phyloP scores from a whole-genome alignment of 495 filamentous ascomycete genomes.

The Aspergillus heteromorphus region DNA sequence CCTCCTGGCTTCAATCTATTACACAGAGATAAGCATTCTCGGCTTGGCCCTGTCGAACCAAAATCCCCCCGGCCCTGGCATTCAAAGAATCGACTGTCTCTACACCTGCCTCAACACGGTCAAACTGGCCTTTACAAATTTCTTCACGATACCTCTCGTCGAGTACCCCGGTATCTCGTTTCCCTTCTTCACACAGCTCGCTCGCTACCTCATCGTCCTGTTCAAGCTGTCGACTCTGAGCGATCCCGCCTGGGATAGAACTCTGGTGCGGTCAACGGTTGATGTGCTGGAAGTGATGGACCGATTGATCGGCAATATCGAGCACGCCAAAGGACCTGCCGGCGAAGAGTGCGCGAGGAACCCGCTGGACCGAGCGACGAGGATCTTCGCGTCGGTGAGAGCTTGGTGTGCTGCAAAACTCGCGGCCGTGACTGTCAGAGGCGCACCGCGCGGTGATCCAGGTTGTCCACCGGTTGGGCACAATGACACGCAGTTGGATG shows the following conservation, averaged over 20 bases:
- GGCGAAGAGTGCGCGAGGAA: not conserved
- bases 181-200: not conserved
- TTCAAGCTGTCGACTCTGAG: not conserved
- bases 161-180: not conserved
- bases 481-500: too few species aligned
- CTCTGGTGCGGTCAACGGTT: not conserved
- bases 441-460: too few species aligned
- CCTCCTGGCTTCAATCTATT: not conserved
- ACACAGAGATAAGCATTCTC: not conserved
- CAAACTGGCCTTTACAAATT: not conserved
- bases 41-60: not conserved
- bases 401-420: not conserved
- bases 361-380: not conserved
- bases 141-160: not conserved
- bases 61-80: not conserved
- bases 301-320: not conserved
- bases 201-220: not conserved
- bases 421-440: too few species aligned
- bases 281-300: not conserved
- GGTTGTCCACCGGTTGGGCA: too few species aligned
- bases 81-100: not conserved
- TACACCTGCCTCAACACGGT: not conserved
- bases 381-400: not conserved
- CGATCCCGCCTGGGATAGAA: not conserved
- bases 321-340: not conserved